Evolutionary conservation across 2,329 filamentous ascomycete genomes (phyloP), one percentile per base, ranked within the genome.

Genomic region (Diplodia intermedia): DNA sequence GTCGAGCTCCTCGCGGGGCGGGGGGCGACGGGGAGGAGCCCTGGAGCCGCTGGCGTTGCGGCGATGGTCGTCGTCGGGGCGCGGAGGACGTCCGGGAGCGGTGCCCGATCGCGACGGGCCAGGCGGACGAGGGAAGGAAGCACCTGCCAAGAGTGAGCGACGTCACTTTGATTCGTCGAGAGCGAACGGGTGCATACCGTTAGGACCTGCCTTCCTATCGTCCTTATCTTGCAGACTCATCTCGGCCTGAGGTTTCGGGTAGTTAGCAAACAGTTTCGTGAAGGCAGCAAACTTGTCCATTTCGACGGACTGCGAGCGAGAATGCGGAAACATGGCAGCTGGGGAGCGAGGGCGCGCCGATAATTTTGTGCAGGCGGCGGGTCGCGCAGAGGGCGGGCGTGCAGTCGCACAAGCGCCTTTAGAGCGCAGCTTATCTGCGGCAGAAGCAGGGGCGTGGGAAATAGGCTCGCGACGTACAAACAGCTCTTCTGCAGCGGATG

Each of bases 151-250:
- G 65, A 36, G 63, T 85, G 29, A 66, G 65, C 53, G 20, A 31
- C 20, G 53, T 23, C 12, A 63, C 23, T 63, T 23, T 29, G 8
- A 11, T 7, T 4, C 8, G 60, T 26, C 23, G n/a, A 12, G 23
- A 50, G 53, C 26, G n/a, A 38, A 38, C 3, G 23, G 15, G 11
- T 14, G 20, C 67, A n/a, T 52, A 69, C 67, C 66, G 23, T 54
- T 36, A n/a, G 66, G 50, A 8, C 56, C 66, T 4, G 56, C 20
- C 33, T 61, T 40, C 65, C 79, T 72, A 72, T 83, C 84, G 73
- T 92, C 89, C 72, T 83, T 85, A 73, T 92, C 89, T 68, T 90
- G 86, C 54, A 93, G 82, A 7, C 85, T 89, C 71, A 93, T 82
- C 67, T 89, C 89, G 75, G 88, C 87, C 91, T 93, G 78, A 68